Evolutionary conservation across 108 stramenopile species (phyloP).

Genomic region (Fragilaria crotonensis): DNA sequence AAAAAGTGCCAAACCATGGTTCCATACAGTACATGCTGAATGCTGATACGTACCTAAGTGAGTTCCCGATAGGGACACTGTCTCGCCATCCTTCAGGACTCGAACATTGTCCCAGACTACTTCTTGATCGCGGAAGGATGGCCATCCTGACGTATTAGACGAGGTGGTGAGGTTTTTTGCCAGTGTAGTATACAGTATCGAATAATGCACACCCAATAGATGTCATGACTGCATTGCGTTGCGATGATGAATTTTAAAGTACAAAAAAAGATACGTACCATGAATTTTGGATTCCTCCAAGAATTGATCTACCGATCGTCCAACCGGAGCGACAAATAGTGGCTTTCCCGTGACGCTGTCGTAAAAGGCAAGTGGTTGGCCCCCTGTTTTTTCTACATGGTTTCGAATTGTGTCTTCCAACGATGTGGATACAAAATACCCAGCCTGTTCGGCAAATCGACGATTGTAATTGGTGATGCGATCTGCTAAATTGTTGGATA

Average conservation of each 20-base stretch:
- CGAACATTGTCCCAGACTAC: conserved; percentile 88
- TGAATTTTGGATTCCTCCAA: conserved; percentile 50
- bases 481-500: conserved; percentile 49
- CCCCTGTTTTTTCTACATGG: not conserved
- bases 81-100: conserved; percentile 77
- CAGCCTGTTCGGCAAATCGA: conserved; percentile 78
- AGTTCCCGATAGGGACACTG: conserved; percentile 75
- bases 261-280: conserved; percentile 34
- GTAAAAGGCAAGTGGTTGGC: conserved; percentile 63
- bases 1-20: not conserved
- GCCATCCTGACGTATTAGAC: conserved; percentile 43
- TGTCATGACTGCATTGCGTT: no score
- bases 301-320: conserved; percentile 69
- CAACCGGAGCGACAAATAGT: conserved; percentile 71
- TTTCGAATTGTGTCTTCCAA: conserved; percentile 38
- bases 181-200: no score
- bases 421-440: conserved; percentile 66
- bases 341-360: conserved; percentile 85
- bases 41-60: conserved; percentile 32
- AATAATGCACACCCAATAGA: no score
- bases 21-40: not conserved
- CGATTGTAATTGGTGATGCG: conserved; percentile 77
- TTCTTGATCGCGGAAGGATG: conserved; percentile 74
- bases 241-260: no score
- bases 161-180: no score